Evolutionary conservation across 495 filamentous ascomycete genomes (phyloP).

Genomic region (Lasiosphaeria ovina): DNA sequence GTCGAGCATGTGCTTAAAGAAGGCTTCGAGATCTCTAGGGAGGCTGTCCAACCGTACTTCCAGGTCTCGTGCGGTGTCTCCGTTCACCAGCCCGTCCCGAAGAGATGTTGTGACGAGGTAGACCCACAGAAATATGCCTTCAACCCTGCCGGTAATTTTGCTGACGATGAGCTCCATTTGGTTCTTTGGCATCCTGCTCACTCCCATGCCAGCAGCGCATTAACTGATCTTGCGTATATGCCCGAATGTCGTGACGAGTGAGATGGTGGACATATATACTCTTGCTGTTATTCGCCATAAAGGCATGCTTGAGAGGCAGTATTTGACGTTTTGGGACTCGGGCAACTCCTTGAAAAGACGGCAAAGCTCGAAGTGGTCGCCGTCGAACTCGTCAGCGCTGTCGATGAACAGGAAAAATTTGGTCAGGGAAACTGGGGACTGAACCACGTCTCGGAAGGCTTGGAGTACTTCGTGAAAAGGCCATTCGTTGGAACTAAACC

Average conservation of each 20-base stretch:
- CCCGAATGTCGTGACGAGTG: slow-evolving; percentile 31
- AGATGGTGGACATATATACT: slow-evolving; percentile 25
- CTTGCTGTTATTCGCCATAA: slow-evolving; percentile 16
- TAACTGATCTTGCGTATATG: neutral
- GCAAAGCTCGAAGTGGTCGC: slow-evolving; percentile 20
- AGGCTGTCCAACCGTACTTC: neutral
- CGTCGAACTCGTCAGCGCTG: slow-evolving; percentile 26
- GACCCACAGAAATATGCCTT: slow-evolving; percentile 47
- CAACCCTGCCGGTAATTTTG: neutral
- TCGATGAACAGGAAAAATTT: slow-evolving; percentile 31
- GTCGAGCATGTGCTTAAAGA: neutral
- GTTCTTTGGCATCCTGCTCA: neutral
- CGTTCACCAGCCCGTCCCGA: slow-evolving; percentile 21
- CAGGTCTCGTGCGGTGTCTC: slow-evolving; percentile 23
- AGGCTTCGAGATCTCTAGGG: neutral
- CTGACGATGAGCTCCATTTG: neutral
- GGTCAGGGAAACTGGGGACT: neutral
- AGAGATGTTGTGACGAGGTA: slow-evolving; percentile 25
- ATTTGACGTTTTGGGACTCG: slow-evolving; percentile 34
- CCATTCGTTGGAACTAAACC: neutral
- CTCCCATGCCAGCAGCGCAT: neutral
- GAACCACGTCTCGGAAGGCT: neutral
- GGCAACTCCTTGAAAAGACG: slow-evolving; percentile 1
- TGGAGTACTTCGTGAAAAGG: neutral
- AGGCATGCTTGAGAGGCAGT: slow-evolving; percentile 50